Conservation (phyloP, 129 eudicot species). For the Smallanthus sonchifolius region DNA sequence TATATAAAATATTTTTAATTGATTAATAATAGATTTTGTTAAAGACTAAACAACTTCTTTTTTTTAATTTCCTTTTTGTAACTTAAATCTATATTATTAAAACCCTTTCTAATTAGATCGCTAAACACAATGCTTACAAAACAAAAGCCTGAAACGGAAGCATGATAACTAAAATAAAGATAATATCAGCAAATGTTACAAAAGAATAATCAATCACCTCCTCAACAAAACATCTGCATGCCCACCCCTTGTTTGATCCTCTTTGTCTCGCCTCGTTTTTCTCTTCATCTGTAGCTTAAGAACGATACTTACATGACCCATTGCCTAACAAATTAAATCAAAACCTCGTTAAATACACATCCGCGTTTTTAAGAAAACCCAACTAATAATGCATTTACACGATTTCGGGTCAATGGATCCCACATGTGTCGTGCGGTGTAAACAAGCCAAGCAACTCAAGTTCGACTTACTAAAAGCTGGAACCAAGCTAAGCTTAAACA, state of each 20-base stretch:
- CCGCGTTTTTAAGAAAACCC: not conserved
- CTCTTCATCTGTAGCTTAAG: slow-evolving; percentile 16
- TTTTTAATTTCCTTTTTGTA: too few relatives aligned
- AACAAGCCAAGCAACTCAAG: not conserved
- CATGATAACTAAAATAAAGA: not conserved
- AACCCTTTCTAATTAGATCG: too few relatives aligned
- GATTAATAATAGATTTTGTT: too few relatives aligned
- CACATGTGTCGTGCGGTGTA: not conserved
- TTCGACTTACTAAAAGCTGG: too few relatives aligned
- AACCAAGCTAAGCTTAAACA: too few relatives aligned
- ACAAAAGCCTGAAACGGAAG: not conserved
- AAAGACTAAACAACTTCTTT: too few relatives aligned
- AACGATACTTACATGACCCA: slow-evolving; percentile 24
- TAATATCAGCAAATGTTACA: slow-evolving; percentile 1
- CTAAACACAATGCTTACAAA: not conserved
- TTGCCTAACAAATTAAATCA: slow-evolving; percentile 16
- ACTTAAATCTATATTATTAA: too few relatives aligned
- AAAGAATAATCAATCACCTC: slow-evolving; percentile 25
- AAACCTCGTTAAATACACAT: not conserved
- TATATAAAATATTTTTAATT: too few relatives aligned
- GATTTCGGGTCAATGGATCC: not conserved
- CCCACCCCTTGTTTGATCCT: not conserved
- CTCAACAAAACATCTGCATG: not conserved
- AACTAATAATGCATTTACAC: not conserved
- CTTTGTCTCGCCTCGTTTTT: not conserved